phyloP scores from a whole-genome alignment of 2,329 filamentous ascomycete genomes.

The Exophiala phaeomuriformis region DNA sequence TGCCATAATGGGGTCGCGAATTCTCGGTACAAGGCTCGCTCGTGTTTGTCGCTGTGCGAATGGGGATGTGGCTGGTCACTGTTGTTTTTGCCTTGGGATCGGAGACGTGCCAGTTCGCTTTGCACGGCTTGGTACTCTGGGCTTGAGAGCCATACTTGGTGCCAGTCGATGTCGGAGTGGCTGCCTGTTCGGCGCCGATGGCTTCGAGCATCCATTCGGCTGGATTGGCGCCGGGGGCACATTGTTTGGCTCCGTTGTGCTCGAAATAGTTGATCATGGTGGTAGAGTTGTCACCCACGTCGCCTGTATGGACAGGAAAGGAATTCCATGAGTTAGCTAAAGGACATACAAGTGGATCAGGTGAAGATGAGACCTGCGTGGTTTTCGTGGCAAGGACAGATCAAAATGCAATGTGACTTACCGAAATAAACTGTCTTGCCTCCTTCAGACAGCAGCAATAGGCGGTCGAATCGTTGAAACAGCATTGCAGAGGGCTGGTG shows the following conservation, averaged over 20 bases:
- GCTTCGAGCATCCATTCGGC: slow-evolving; percentile 49
- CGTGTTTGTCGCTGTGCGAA: not conserved
- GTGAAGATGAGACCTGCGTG: too few species aligned
- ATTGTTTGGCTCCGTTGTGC: slow-evolving; percentile 57
- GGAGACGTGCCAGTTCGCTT: slow-evolving; percentile 50
- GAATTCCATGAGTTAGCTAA: too few species aligned
- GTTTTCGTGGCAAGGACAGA: too few species aligned
- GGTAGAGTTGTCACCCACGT: slow-evolving; percentile 57
- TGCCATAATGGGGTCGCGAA: slow-evolving; percentile 66
- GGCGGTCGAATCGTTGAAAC: slow-evolving; percentile 57
- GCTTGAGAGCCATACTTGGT: slow-evolving; percentile 53
- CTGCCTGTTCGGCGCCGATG: slow-evolving; percentile 50
- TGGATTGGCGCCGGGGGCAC: slow-evolving; percentile 63
- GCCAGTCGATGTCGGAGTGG: slow-evolving; percentile 58
- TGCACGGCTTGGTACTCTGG: slow-evolving; percentile 51
- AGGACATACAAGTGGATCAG: too few species aligned
- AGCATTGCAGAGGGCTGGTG: slow-evolving; percentile 50
- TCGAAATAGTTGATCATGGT: slow-evolving; percentile 69
- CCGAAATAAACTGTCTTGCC: slow-evolving; percentile 76
- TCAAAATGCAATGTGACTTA: too few species aligned
- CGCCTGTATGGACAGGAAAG: slow-evolving; percentile 24
- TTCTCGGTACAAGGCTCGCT: slow-evolving; percentile 43
- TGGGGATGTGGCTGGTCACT: not conserved
- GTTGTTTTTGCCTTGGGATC: slow-evolving; percentile 30
- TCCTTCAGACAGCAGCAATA: slow-evolving; percentile 68